These are phyloP conservation scores for Biscutella auriculata DNA, from an alignment of 441 rosid species.

Conservation along the genomic window DNA sequence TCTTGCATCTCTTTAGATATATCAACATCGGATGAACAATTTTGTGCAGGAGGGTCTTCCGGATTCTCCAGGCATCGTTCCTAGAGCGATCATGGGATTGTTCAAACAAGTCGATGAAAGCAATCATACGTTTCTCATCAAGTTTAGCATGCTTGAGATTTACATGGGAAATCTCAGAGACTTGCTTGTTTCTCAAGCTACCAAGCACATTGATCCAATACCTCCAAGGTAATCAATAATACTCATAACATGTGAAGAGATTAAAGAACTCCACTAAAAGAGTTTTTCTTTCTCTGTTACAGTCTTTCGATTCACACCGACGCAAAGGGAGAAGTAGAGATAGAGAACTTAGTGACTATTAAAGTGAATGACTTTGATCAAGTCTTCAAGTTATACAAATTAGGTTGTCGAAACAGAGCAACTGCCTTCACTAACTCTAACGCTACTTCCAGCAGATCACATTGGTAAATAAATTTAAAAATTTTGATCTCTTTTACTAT, in stretches of 20 bases:
- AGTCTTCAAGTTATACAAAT: conserved; percentile 56
- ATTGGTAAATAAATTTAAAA: conserved; percentile 45
- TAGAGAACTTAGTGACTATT: conserved; percentile 53
- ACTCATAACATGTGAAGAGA: not conserved
- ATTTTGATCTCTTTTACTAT: not conserved
- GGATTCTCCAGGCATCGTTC: conserved; percentile 55
- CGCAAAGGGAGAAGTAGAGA: conserved; percentile 42
- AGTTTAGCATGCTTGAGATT: conserved; percentile 79
- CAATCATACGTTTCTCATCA: conserved; percentile 39
- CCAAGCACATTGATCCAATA: conserved; percentile 34
- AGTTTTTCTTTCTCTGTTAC: conserved; percentile 16
- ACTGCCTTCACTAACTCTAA: conserved; percentile 75
- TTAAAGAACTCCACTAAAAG: not conserved
- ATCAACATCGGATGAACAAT: not conserved
- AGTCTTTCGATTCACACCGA: conserved; percentile 61
- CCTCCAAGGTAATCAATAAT: conserved; percentile 48
- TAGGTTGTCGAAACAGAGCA: conserved; percentile 71
- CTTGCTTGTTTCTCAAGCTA: conserved; percentile 48
- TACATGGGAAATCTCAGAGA: conserved; percentile 75
- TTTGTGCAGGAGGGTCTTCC: conserved; percentile 54
- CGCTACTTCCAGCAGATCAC: conserved; percentile 67
- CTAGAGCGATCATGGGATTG: conserved; percentile 43
- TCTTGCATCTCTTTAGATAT: not conserved
- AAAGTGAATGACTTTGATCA: conserved; percentile 56
- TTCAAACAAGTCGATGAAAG: conserved; percentile 50